Evolutionary conservation across 2,329 filamentous ascomycete species (phyloP).

Genomic region (Akanthomyces muscarius): DNA sequence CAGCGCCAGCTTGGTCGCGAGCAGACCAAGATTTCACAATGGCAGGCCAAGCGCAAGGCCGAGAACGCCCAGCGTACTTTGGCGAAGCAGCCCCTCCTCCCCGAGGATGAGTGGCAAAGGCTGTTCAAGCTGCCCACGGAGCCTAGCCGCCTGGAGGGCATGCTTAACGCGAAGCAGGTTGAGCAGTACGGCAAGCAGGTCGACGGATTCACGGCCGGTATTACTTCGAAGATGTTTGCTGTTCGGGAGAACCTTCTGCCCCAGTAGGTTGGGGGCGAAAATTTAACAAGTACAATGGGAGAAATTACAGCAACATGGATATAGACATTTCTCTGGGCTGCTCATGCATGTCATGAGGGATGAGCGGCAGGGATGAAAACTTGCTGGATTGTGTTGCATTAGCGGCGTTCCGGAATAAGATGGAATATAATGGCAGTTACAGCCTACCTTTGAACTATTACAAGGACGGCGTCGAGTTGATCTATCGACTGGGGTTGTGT

Average conservation of each 20-base stretch:
- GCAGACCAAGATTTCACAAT: constrained; percentile 92
- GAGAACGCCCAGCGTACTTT: constrained; percentile 84
- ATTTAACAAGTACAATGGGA: not conserved
- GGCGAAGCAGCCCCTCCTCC: constrained; percentile 82
- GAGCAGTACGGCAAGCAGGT: constrained; percentile 98
- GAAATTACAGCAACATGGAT: not conserved
- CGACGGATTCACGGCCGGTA: constrained; percentile 88
- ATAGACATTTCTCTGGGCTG: constrained; percentile 9
- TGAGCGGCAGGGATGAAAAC: not conserved
- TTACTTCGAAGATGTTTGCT: constrained; percentile 97
- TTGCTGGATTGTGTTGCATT: constrained; percentile 36
- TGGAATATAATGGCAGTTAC: constrained; percentile 35
- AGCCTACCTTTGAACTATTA: constrained; percentile 33
- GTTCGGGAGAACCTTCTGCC: constrained; percentile 69
- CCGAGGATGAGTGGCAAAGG: constrained; percentile 97
- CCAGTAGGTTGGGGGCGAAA: constrained; percentile 34
- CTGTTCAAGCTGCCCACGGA: constrained; percentile 97
- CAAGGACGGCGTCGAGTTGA: not conserved
- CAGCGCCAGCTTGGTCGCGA: constrained; percentile 89
- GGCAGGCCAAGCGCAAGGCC: constrained; percentile 94
- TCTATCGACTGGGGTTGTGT: not conserved
- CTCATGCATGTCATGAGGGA: constrained; percentile 2
- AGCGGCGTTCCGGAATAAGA: constrained; percentile 39
- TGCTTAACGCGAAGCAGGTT: constrained; percentile 93
- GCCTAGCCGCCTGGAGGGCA: constrained; percentile 85